phyloP scores from a whole-genome alignment of 2,329 filamentous ascomycete genomes.

The Beauveria caledonica region DNA sequence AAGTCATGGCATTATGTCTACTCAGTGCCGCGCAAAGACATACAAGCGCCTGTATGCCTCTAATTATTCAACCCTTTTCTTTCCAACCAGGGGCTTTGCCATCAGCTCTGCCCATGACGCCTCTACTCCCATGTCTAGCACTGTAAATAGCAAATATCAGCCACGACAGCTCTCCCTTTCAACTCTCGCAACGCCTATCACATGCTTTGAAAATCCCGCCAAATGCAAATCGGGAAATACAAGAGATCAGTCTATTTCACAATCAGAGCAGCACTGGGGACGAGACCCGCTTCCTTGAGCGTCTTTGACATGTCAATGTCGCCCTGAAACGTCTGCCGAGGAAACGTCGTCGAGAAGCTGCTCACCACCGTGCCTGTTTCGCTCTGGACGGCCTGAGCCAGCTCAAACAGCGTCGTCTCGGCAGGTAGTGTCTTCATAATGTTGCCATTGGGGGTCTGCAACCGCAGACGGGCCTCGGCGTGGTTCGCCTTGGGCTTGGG shows the following conservation, averaged over 20 bases:
- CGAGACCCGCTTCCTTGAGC: constrained; percentile 81
- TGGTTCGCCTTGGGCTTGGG: constrained; percentile 61
- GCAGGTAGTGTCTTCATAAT: constrained; percentile 82
- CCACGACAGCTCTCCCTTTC: background rate
- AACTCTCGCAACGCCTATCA: background rate
- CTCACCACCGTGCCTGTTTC: constrained; percentile 64
- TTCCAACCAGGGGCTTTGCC: too few relatives aligned
- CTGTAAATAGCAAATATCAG: background rate
- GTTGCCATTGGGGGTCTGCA: constrained; percentile 68
- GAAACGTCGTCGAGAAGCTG: constrained; percentile 81
- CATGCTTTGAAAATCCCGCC: background rate
- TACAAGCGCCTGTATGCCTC: too few relatives aligned
- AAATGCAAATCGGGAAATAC: background rate
- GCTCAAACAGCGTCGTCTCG: constrained; percentile 87
- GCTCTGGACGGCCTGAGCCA: constrained; percentile 64
- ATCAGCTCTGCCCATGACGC: background rate
- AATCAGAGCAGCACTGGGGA: constrained; percentile 84
- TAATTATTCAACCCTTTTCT: too few relatives aligned
- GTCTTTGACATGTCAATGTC: constrained; percentile 76
- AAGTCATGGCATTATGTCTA: too few relatives aligned
- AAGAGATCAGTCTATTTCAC: constrained; percentile 40
- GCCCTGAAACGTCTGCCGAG: constrained; percentile 68
- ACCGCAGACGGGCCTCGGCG: constrained; percentile 69
- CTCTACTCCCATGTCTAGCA: background rate
- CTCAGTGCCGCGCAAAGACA: too few relatives aligned